A percentile compares a stretch with the other conserved stretches of the same genome.
phyloP scores from a whole-genome alignment of 805 yeast genomes.

The Lipomyces anomalus region DNA sequence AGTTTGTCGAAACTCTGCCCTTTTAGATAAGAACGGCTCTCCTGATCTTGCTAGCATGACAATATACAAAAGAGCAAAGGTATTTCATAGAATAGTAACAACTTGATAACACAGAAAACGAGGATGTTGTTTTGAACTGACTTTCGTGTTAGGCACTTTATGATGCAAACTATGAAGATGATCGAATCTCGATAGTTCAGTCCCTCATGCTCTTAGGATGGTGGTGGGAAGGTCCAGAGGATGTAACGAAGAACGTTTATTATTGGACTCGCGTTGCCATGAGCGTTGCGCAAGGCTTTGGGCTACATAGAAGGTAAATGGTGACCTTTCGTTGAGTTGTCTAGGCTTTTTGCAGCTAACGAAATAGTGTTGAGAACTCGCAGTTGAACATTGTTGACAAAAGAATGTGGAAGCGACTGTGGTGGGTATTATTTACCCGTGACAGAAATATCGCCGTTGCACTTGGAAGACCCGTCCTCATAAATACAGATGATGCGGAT shows the following conservation, averaged over 20 bases:
- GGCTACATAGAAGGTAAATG: constrained; percentile 60
- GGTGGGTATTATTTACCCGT: constrained; percentile 69
- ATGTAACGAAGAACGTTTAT: constrained; percentile 57
- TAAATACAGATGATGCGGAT: constrained; percentile 68
- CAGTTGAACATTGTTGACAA: constrained; percentile 39
- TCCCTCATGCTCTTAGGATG: constrained; percentile 57
- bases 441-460: constrained; percentile 67
- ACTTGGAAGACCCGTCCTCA: constrained; percentile 64
- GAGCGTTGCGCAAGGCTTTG: constrained; percentile 66
- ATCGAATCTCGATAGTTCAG: constrained; percentile 57
- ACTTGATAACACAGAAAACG: no score
- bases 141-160: no score
- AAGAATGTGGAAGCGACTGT: constrained; percentile 57
- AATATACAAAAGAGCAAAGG: constrained; percentile 65
- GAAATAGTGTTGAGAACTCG: constrained; percentile 33
- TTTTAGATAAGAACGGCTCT: constrained; percentile 42
- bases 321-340: neutral
- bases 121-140: no score
- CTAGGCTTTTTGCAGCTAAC: neutral
- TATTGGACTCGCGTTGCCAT: constrained; percentile 69
- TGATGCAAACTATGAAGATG: constrained; percentile 63
- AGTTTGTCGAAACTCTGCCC: constrained; percentile 49
- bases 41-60: constrained; percentile 51
- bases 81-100: no score
- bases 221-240: constrained; percentile 71